Evolutionary conservation across 768 basidiomycete genomes (phyloP).

Genomic region (Mycena venus): DNA sequence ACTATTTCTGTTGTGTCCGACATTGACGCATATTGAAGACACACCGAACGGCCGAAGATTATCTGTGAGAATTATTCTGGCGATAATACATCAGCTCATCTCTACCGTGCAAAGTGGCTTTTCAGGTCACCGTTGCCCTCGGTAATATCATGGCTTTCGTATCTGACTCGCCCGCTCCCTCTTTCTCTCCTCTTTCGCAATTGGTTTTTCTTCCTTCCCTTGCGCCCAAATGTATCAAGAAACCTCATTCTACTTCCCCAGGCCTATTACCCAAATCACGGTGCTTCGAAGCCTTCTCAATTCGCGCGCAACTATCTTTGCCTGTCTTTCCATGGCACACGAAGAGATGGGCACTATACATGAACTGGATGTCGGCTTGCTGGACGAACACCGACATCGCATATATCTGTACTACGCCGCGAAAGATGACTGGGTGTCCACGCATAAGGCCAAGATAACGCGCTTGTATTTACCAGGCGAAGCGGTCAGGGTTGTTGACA

Average conservation of each 20-base stretch:
- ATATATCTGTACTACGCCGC: slow-evolving; percentile 71
- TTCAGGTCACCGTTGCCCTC: slow-evolving; percentile 63
- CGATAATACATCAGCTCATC: neutral
- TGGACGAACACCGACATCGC: slow-evolving; percentile 54
- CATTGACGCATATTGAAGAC: slow-evolving; percentile 70
- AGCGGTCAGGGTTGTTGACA: slow-evolving; percentile 54
- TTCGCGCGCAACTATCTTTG: slow-evolving; percentile 65
- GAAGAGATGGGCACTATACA: slow-evolving; percentile 78
- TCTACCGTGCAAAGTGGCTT: slow-evolving; percentile 51
- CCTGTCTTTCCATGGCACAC: slow-evolving; percentile 71
- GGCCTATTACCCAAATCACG: slow-evolving; percentile 59
- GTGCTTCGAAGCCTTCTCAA: slow-evolving; percentile 64
- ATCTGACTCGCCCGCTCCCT: slow-evolving; percentile 56
- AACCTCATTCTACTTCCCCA: neutral
- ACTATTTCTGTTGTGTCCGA: slow-evolving; percentile 78
- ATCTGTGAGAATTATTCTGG: slow-evolving; percentile 64
- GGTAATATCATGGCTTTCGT: slow-evolving; percentile 59
- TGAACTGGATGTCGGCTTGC: slow-evolving; percentile 61
- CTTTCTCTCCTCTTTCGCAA: slow-evolving; percentile 60
- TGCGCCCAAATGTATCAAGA: neutral
- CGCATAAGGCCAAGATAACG: slow-evolving; percentile 62
- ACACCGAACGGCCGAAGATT: slow-evolving; percentile 76
- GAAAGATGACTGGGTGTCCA: slow-evolving; percentile 78
- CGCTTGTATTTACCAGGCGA: slow-evolving; percentile 50
- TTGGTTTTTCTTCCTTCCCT: slow-evolving; percentile 45